phyloP scores from a whole-genome alignment of 2,329 filamentous ascomycete species.

The Pseudopithomyces maydicus region DNA sequence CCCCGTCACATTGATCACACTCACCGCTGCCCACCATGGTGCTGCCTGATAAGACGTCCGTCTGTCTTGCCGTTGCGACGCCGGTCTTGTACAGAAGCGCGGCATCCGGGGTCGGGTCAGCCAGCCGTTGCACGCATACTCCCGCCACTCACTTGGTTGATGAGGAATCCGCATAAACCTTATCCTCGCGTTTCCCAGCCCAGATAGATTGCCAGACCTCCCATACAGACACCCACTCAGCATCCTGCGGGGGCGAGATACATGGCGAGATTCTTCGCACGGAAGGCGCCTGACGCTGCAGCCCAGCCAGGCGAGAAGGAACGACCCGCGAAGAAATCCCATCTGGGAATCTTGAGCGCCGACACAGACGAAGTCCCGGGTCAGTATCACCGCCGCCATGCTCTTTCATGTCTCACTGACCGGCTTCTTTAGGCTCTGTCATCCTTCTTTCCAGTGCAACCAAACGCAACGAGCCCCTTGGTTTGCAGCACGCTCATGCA shows the following conservation, averaged over 20 bases:
- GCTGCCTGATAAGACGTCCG: background rate
- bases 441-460: constrained; percentile 61
- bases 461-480: constrained; percentile 66
- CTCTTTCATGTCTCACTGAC: background rate
- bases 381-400: constrained; percentile 49
- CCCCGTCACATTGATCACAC: background rate
- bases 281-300: background rate
- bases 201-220: background rate
- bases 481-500: constrained; percentile 66
- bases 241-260: background rate
- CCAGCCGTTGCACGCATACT: no score
- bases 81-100: background rate
- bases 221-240: background rate
- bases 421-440: constrained; percentile 57
- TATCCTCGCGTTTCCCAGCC: background rate
- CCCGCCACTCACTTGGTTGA: background rate
- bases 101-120: background rate
- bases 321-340: constrained; percentile 47
- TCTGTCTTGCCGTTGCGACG: background rate
- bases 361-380: constrained; percentile 87
- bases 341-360: constrained; percentile 80
- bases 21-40: constrained; percentile 5
- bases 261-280: constrained; percentile 11
- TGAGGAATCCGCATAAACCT: no score
- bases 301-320: constrained; percentile 14